These are phyloP conservation scores for Westerdykella sp. DNA, from an alignment of 2,329 filamentous ascomycete species.

Conservation along the genomic window DNA sequence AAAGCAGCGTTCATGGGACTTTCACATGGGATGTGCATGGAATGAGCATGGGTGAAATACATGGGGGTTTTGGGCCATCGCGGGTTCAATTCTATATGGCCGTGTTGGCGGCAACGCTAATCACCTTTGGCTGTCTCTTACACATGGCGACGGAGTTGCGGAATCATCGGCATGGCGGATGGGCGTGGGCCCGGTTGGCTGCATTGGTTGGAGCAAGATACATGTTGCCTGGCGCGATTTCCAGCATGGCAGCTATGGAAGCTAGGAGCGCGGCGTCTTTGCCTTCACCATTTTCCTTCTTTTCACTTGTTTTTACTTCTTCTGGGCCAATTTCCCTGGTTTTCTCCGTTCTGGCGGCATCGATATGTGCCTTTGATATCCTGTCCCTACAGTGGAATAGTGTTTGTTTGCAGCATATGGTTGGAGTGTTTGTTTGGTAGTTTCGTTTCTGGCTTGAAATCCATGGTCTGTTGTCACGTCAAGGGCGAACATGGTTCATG, in stretches of 20 bases:
- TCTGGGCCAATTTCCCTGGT: constrained; percentile 4
- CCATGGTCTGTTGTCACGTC: background rate
- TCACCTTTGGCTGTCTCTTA: constrained; percentile 14
- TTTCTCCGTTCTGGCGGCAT: constrained; percentile 15
- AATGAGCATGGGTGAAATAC: constrained; percentile 7
- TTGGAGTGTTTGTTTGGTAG: constrained; percentile 7
- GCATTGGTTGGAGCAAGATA: constrained; percentile 15
- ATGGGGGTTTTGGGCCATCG: constrained; percentile 1
- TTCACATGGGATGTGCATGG: constrained; percentile 11
- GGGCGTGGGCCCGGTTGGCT: constrained; percentile 21
- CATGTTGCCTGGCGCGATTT: constrained; percentile 9
- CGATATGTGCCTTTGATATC: constrained; percentile 18
- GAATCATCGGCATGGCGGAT: constrained; percentile 19
- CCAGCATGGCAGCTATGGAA: constrained; percentile 19
- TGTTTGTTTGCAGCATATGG: constrained; percentile 17
- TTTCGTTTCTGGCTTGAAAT: constrained; percentile 1
- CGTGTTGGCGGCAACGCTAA: constrained; percentile 9
- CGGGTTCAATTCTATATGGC: constrained; percentile 1
- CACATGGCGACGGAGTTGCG: constrained; percentile 15
- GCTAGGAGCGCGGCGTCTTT: no score
- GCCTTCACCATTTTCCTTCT: background rate
- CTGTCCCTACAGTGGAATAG: constrained; percentile 30
- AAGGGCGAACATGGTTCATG: no score
- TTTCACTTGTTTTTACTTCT: constrained; percentile 3
- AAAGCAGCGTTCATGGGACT: constrained; percentile 10